Evolutionary conservation across 2,329 filamentous ascomycete species (phyloP), one percentile per base, ranked within the genome.

Genomic region (Aspergillus pseudotamarii): DNA sequence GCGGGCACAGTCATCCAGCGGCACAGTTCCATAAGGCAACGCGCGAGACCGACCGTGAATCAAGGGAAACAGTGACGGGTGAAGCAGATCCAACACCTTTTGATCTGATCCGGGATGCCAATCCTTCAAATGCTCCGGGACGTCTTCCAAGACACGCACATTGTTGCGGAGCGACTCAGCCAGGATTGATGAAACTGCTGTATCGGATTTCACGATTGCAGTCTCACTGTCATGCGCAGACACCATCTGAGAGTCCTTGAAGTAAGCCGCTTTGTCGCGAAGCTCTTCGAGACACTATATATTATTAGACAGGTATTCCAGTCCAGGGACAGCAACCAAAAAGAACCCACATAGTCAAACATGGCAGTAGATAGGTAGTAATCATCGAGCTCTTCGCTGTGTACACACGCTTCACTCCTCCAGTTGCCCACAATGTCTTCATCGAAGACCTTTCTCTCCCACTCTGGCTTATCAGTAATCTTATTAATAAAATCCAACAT

Each of bases 1-100:
- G 10, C 32, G 51, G 1, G 71, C 46, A 34, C 72, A 76, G 41
- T 76, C 67, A 28, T 71, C 57, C 2, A 73, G 59, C 4, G 58
- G 63, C 4, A 75, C 62, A 9, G 41, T 23, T 9, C 50, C 34
- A 12, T 71, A 66, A 4, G 56, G 60, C 3, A 78, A 59, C 19
- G 74, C 64, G 9, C 62, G 67, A 10, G 65, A 73, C 5, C 55
- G 59, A 1, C 73, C 73, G 57, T 75, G 77, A 14, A 78, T 61
- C 2, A 78, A 60, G 0, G 76, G 75, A 51, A 74, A 79, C 4
- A 78, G 66, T 2, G 88, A 91, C 0, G 89, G 89, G 65, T 91
- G 85, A 1, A 91, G 84, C 0, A 91, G 76, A 70, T 91, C 84
- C 0, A 89, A 80, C 0, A 91, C 88, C 62, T 83, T 83, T 0